Evolutionary conservation across 352 stramenopile genomes (phyloP).

Genomic region (Phytophthora uliginosa): DNA sequence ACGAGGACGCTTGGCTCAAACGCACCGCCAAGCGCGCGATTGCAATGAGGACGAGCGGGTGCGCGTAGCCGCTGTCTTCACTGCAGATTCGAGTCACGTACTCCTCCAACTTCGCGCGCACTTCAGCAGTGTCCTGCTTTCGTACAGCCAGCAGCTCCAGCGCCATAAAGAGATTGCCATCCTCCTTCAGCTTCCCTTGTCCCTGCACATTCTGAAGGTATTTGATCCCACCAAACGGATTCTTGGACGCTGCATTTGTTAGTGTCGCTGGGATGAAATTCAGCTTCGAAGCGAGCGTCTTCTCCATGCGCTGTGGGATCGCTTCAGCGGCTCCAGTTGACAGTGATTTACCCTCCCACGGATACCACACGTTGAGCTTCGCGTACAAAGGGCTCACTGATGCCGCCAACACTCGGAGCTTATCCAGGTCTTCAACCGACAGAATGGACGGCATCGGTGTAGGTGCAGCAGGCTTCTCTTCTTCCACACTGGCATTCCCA

Average conservation of each 20-base stretch:
- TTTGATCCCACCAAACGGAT: constrained; percentile 67
- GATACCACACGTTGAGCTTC: constrained; percentile 44
- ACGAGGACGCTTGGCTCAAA: constrained; percentile 17
- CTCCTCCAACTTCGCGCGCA: constrained; percentile 37
- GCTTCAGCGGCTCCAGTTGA: constrained; percentile 38
- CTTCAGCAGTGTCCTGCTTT: constrained; percentile 45
- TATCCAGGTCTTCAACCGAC: constrained; percentile 24
- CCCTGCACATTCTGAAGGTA: constrained; percentile 48
- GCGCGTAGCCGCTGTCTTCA: constrained; percentile 26
- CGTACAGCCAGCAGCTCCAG: constrained; percentile 67
- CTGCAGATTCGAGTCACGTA: constrained; percentile 44
- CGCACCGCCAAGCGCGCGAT: constrained; percentile 51
- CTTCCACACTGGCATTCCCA: neutral
- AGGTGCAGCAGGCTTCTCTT: constrained; percentile 4
- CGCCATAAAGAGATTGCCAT: constrained; percentile 60
- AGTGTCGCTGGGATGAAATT: constrained; percentile 32
- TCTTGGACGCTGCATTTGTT: constrained; percentile 14
- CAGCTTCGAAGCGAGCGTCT: constrained; percentile 54
- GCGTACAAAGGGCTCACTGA: constrained; percentile 43
- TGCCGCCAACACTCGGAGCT: constrained; percentile 28
- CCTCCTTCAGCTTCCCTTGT: constrained; percentile 40
- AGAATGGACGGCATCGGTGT: constrained; percentile 11
- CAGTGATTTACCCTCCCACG: constrained; percentile 60
- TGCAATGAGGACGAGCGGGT: constrained; percentile 69
- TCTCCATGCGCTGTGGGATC: constrained; percentile 51